Evolutionary conservation across 257 asterid genomes (phyloP), one percentile per base, ranked within the genome.

Genomic region (Solanum boliviense): DNA sequence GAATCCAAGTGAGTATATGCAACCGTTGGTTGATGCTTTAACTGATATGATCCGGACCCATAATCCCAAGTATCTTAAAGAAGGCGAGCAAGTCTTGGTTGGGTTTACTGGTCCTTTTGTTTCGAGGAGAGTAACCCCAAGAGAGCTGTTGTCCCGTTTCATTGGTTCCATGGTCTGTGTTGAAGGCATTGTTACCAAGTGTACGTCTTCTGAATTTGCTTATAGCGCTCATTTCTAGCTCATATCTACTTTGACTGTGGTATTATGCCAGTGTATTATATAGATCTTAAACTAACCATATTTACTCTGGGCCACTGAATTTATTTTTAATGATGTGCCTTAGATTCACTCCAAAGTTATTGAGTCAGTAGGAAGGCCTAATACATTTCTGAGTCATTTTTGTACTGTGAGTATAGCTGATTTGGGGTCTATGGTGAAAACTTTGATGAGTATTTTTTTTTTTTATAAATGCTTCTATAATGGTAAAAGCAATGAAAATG

Each of bases 21-120:
- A 97, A 90, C 98, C 99, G 23, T 91, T 97, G 2, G 91, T 93
- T 86, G 99, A 95, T 92, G 93, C 98, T 25, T 93, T 95, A 91
- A 95, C 98, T 7, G 98, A 95, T 31, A 89, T 92, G 87, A 94
- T 89, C 5, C 94, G 95, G 58, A 91, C 94, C 88, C 88, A 91
- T 92, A 88, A 94, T 82, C 92, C 94, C 29, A 97, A 97, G 94
- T 95, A 95, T 90, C 91, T 95, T 88, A 97, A 93, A 92, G 98
- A 95, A 90, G 99, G 98, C 65, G 98, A 97, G 91, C 99, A 97
- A 79, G 89, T 96, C 62, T 89, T 93, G 82, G 98, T 97, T 87
- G 99, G 99, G 86, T 94, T 97, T 31, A 97, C 94, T 88, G 99
- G 99, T 78, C 99, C 98, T 44, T 95, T 97, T 87, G 98, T 95